These are phyloP conservation scores for Monascus purpureus DNA, from an alignment of 495 filamentous ascomycete genomes.

Conservation along the genomic window DNA sequence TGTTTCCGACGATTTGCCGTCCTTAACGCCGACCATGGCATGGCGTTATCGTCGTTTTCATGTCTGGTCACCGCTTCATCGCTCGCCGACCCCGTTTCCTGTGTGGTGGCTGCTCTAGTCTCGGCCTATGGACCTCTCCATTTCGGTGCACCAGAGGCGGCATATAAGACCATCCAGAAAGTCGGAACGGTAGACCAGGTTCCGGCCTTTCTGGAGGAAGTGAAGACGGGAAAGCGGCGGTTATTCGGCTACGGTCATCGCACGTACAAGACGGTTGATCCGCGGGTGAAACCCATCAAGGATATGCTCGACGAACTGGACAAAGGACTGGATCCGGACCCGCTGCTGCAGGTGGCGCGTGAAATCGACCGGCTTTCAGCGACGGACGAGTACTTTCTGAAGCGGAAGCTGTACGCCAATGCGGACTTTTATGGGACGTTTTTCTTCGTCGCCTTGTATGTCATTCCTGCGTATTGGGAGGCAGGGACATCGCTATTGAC, in stretches of 20 bases:
- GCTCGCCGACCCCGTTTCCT: slow-evolving; percentile 23
- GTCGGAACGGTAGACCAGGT: slow-evolving; percentile 33
- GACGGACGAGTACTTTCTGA: too few species aligned
- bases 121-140: slow-evolving; percentile 43
- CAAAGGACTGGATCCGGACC: background rate
- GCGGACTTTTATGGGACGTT: too few species aligned
- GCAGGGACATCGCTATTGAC: too few species aligned
- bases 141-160: slow-evolving; percentile 44
- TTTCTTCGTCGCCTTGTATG: too few species aligned
- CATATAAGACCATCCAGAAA: slow-evolving; percentile 31
- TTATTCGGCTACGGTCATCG: slow-evolving; percentile 49
- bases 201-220: slow-evolving; percentile 30
- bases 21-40: slow-evolving; percentile 23
- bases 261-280: slow-evolving; percentile 40
- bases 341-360: too few species aligned
- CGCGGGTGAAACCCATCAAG: slow-evolving; percentile 32
- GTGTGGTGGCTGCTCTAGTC: slow-evolving; percentile 30
- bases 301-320: slow-evolving; percentile 28
- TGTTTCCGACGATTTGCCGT: slow-evolving; percentile 21
- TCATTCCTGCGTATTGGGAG: too few species aligned
- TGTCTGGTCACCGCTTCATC: slow-evolving; percentile 20
- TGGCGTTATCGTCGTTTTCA: slow-evolving; percentile 19
- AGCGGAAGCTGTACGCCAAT: too few species aligned
- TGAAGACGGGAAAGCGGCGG: slow-evolving; percentile 36
- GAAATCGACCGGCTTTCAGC: too few species aligned